Percentiles rank a stretch among this genome's conserved stretches.
Conservation (phyloP, 352 stramenopile genomes). For the Phytophthora pistaciae region DNA sequence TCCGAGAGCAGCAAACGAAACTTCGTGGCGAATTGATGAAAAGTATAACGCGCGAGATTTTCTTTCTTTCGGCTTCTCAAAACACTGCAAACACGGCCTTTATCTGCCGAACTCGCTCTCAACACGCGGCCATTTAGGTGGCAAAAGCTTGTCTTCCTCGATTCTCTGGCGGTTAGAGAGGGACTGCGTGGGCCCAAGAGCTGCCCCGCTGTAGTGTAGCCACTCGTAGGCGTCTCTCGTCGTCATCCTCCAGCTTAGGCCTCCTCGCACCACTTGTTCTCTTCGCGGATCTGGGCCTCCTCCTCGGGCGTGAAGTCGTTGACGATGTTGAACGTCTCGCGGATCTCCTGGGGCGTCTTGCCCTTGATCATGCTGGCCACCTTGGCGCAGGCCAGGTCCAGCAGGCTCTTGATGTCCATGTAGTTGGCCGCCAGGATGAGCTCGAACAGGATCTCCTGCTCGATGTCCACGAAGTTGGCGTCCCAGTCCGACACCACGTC, state of each 20-base stretch:
- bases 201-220: too few species aligned
- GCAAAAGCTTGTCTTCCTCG: conserved; percentile 12
- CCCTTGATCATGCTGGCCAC: conserved; percentile 71
- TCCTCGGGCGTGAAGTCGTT: conserved; percentile 73
- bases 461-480: conserved; percentile 60
- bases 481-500: conserved; percentile 65
- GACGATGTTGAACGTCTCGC: conserved; percentile 67
- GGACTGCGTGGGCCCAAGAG: too few species aligned
- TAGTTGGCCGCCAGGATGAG: conserved; percentile 76
- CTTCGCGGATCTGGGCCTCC: conserved; percentile 66
- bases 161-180: background rate
- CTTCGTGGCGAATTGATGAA: background rate
- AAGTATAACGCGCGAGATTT: conserved; percentile 10
- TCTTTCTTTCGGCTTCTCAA: conserved; percentile 19
- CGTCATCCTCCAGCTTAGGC: conserved; percentile 11
- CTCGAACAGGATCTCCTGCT: conserved; percentile 72
- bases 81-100: conserved; percentile 8
- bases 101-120: conserved; percentile 17
- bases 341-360: conserved; percentile 73
- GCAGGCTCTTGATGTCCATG: conserved; percentile 75
- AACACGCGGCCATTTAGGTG: background rate
- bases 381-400: conserved; percentile 68
- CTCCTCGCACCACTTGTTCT: conserved; percentile 81
- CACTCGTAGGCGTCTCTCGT: background rate
- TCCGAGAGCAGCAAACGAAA: background rate